phyloP scores from a whole-genome alignment of 306 rosid species.

The Senna siamea region DNA sequence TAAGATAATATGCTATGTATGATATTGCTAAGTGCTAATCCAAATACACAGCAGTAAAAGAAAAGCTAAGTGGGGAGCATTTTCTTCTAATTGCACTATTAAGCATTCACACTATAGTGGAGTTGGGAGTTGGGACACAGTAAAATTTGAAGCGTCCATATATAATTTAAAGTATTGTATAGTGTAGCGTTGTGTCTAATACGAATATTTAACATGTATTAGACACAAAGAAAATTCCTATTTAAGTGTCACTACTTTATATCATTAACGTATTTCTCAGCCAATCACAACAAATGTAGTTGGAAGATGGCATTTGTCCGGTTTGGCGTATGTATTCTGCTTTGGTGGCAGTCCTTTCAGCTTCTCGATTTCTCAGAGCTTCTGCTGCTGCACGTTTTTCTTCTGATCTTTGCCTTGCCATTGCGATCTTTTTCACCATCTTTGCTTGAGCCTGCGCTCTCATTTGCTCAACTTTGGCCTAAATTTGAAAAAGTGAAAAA shows the following conservation, averaged over 20 bases:
- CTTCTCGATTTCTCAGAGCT: conserved; percentile 64
- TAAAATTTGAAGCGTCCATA: background rate
- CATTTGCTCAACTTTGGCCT: conserved; percentile 90
- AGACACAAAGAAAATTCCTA: too few species aligned
- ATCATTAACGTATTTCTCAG: conserved; percentile 32
- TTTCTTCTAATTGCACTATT: background rate
- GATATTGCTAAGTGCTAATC: too few species aligned
- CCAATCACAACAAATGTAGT: conserved; percentile 80
- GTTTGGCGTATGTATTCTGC: conserved; percentile 84
- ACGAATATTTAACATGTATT: too few species aligned
- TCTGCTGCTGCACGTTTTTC: conserved; percentile 80
- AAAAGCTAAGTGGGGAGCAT: background rate
- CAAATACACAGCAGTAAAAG: background rate
- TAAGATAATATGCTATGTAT: background rate
- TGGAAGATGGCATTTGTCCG: conserved; percentile 66
- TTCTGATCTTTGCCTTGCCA: conserved; percentile 88
- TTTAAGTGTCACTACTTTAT: background rate
- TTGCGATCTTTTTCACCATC: conserved; percentile 76
- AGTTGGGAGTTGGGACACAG: background rate
- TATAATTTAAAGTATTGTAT: too few species aligned
- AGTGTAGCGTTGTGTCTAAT: too few species aligned
- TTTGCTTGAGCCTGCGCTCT: conserved; percentile 82
- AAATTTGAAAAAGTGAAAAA: conserved; percentile 2
- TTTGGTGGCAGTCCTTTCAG: conserved; percentile 76
- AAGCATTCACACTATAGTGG: background rate